Evolutionary conservation across 2,329 filamentous ascomycete genomes (phyloP), one percentile per base, ranked within the genome.

Genomic region (Fusarium kyushuense): DNA sequence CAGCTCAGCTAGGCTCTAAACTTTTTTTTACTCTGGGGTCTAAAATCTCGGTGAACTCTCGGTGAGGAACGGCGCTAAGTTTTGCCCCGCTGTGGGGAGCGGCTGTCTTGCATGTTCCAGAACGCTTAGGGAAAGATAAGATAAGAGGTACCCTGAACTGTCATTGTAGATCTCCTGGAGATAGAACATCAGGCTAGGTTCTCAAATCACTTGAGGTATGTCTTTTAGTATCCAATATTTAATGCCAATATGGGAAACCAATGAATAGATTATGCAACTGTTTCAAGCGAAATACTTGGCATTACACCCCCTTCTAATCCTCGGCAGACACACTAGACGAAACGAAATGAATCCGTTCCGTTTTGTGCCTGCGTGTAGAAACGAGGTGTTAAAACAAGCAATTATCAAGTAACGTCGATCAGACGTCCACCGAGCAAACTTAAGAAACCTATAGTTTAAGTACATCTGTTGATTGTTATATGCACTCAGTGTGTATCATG

Each of bases 1-100:
- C 35, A 56, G 11, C 41, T 17, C 8, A 3, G 65, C 16, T 42
- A 46, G 12, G 65, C n/a, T 46, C 60, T 13, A 13, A 59, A 41
- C 38, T 46, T 69, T 71, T 71, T 70, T 60, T 65, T 48, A 42
- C n/a, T 25, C 33, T 53, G 46, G 60, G 43, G 56, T 56, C 45
- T 29, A 54, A 55, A 59, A 70, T 46, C 55, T 70, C 67, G 67
- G 67, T 67, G 63, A 58, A 49, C n/a, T 27, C 43, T 67, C 62
- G 61, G 61, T 54, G 54, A 65, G 32, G 16, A 13, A 40, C 9
- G 33, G 12, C 65, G 56, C 61, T 66, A 69, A 57, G 27, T 19
- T 21, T 14, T 47, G 54, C 66, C 66, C 66, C 65, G 48, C 66
- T 46, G 52, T 49, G 47, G 42, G 40, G 62, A 69, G 66, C 56